Conservation (phyloP, 345 rosid genomes). For the Cardamine chenopodiifolia region DNA sequence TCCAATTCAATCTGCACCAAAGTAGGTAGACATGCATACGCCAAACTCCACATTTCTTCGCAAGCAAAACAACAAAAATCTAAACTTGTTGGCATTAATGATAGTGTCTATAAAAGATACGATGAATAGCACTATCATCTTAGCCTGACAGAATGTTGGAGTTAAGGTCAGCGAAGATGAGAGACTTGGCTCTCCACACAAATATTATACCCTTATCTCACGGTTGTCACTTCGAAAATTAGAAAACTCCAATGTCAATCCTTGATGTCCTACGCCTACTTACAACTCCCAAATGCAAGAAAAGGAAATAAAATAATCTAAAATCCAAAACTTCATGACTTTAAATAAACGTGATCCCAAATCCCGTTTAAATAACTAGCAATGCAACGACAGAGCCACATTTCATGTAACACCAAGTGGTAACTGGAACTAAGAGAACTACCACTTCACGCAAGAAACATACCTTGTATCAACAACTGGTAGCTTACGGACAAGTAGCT, state of each 20-base stretch:
- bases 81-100: neutral
- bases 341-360: neutral
- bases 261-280: neutral
- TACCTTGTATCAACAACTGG: slow-evolving; percentile 70
- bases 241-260: neutral
- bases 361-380: neutral
- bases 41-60: neutral
- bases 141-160: neutral
- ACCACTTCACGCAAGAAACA: slow-evolving; percentile 12
- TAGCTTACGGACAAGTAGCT: slow-evolving; percentile 87
- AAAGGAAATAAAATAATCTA: neutral
- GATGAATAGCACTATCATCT: neutral
- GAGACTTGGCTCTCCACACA: neutral
- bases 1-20: neutral
- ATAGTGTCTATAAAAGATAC: neutral
- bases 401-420: slow-evolving; percentile 1
- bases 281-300: neutral
- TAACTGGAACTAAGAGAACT: slow-evolving; percentile 2
- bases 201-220: neutral
- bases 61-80: neutral
- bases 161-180: neutral
- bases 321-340: slow-evolving; percentile 12
- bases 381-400: slow-evolving; percentile 12
- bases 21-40: neutral
- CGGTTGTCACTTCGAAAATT: neutral